Evolutionary conservation across 768 basidiomycete genomes (phyloP).

Genomic region (Strobilomyces echinocephalus): DNA sequence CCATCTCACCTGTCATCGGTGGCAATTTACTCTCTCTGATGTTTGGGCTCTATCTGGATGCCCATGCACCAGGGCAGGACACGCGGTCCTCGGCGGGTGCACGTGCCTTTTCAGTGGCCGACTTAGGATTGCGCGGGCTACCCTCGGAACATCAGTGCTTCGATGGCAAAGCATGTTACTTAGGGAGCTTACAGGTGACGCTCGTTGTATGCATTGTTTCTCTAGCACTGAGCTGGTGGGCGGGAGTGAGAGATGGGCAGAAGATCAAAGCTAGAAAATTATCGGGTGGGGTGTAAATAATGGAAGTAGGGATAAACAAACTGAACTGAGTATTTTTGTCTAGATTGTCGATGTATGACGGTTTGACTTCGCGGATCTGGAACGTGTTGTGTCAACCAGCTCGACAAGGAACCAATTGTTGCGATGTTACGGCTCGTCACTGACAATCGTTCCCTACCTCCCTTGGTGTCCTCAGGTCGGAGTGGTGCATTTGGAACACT

Average conservation of each 20-base stretch:
- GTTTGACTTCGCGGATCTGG: no score
- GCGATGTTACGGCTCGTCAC: no score
- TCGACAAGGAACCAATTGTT: no score
- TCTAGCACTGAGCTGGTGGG: slow-evolving; percentile 34
- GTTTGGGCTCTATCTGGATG: slow-evolving; percentile 78
- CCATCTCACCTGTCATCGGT: slow-evolving; percentile 68
- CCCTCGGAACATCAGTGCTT: slow-evolving; percentile 45
- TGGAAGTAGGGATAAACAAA: neutral
- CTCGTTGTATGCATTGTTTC: slow-evolving; percentile 33
- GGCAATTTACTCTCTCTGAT: slow-evolving; percentile 81
- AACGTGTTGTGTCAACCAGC: no score
- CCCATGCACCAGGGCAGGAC: slow-evolving; percentile 42
- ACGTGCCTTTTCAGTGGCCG: neutral
- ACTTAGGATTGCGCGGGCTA: slow-evolving; percentile 12
- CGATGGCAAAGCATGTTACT: slow-evolving; percentile 56
- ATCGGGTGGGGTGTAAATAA: neutral
- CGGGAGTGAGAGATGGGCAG: slow-evolving; percentile 33
- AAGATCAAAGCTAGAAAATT: slow-evolving; percentile 4
- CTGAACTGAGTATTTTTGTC: no score
- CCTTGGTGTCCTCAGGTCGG: no score
- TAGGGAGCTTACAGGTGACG: slow-evolving; percentile 50
- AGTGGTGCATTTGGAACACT: no score
- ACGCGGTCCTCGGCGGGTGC: neutral
- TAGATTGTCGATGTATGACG: no score
- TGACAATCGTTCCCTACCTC: no score